Conservation (phyloP, 257 asterid genomes). For the Avicennia marina region DNA sequence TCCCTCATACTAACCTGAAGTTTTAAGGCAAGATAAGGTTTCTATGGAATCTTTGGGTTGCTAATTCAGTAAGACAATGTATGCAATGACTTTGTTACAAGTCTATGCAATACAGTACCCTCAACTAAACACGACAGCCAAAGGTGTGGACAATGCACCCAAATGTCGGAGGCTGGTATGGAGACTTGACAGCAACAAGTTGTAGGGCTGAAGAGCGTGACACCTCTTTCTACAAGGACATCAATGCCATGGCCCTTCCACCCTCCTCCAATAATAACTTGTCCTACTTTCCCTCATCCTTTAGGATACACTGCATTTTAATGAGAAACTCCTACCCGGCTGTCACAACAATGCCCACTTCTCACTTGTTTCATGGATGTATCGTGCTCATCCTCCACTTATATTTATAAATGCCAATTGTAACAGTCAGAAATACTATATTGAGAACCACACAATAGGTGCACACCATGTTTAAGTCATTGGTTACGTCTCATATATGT, state of each 20-base stretch:
- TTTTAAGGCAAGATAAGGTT: not conserved
- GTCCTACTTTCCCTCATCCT: slow-evolving; percentile 48
- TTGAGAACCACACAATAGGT: not conserved
- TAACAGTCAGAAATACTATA: not conserved
- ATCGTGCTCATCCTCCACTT: not conserved
- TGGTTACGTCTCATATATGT: too few species aligned
- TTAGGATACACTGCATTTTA: slow-evolving; percentile 26
- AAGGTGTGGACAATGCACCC: slow-evolving; percentile 23
- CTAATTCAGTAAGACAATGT: slow-evolving; percentile 14
- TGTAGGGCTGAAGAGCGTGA: slow-evolving; percentile 34
- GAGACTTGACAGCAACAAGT: slow-evolving; percentile 31
- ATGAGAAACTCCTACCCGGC: slow-evolving; percentile 18
- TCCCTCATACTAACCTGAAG: not conserved
- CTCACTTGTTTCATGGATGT: slow-evolving; percentile 9
- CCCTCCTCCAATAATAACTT: slow-evolving; percentile 32
- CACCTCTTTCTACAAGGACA: slow-evolving; percentile 35
- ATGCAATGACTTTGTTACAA: not conserved
- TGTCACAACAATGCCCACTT: slow-evolving; percentile 3
- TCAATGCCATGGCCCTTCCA: slow-evolving; percentile 33
- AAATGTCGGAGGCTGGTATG: slow-evolving; percentile 22
- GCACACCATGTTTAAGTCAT: too few species aligned
- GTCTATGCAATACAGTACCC: not conserved
- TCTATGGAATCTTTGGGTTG: not conserved
- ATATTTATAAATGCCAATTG: not conserved
- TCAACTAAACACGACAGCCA: slow-evolving; percentile 6